Percentiles rank a stretch among this genome's conserved stretches.
Evolutionary conservation across 352 stramenopile species (phyloP).

Genomic region (Phytopythium oedochilum): DNA sequence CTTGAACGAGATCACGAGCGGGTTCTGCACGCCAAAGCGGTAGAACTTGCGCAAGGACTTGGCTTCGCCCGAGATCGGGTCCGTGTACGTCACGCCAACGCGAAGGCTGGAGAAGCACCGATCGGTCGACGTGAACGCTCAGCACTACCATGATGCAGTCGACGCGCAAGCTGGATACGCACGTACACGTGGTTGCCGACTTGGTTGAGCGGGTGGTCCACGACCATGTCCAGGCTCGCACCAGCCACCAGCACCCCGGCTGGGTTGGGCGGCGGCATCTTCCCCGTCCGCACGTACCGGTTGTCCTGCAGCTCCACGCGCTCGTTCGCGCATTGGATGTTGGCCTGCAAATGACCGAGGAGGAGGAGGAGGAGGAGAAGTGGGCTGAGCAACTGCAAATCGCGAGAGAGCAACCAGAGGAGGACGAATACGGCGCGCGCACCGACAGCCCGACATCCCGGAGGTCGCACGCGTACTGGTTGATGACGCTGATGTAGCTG

Average conservation of each 20-base stretch:
- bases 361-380: not conserved
- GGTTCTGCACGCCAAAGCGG: slow-evolving; percentile 88
- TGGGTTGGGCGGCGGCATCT: slow-evolving; percentile 71
- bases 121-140: not conserved
- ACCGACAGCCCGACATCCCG: slow-evolving; percentile 71
- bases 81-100: slow-evolving; percentile 72
- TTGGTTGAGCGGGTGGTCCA: slow-evolving; percentile 88
- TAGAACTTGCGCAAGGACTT: slow-evolving; percentile 92
- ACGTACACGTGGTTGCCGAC: slow-evolving; percentile 80
- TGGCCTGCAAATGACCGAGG: slow-evolving; percentile 22
- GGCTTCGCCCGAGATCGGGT: slow-evolving; percentile 67
- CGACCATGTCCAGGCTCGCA: slow-evolving; percentile 88
- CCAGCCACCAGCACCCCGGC: slow-evolving; percentile 56
- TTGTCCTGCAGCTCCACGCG: slow-evolving; percentile 79
- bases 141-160: not conserved
- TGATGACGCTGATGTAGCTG: slow-evolving; percentile 92
- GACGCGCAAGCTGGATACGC: not conserved
- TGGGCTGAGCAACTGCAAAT: too few relatives aligned
- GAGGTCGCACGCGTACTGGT: slow-evolving; percentile 79
- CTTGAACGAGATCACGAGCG: slow-evolving; percentile 84
- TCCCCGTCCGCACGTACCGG: slow-evolving; percentile 59
- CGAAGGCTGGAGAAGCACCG: slow-evolving; percentile 36
- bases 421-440: not conserved
- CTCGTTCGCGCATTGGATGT: slow-evolving; percentile 85
- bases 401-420: not conserved